Evolutionary conservation across 257 asterid genomes (phyloP).

Genomic region (Penstemon newberryi): DNA sequence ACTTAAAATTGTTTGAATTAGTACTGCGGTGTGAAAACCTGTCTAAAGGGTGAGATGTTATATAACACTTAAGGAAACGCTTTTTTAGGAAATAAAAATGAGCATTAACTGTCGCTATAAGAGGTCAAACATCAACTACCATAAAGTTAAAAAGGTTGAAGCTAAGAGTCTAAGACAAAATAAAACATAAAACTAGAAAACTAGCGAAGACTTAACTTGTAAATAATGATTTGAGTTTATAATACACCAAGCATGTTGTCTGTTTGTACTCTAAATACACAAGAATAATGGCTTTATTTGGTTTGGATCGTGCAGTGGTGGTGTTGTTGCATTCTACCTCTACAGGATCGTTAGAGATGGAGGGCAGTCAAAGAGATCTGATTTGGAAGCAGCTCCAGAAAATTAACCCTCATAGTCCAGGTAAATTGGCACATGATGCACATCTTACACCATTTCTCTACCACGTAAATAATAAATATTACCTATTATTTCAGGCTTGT

Average conservation of each 20-base stretch:
- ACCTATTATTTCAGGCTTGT: not conserved
- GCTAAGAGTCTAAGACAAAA: too few relatives aligned
- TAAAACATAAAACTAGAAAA: too few relatives aligned
- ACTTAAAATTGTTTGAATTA: conserved; percentile 1
- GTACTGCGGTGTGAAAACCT: not conserved
- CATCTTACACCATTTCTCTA: not conserved
- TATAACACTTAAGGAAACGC: not conserved
- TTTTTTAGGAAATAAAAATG: not conserved
- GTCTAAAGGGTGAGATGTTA: not conserved
- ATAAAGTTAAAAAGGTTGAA: too few relatives aligned
- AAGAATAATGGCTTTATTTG: not conserved
- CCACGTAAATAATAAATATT: not conserved
- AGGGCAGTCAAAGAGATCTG: conserved; percentile 48
- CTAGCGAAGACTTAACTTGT: too few relatives aligned
- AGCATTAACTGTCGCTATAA: too few relatives aligned
- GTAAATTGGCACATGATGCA: conserved; percentile 10
- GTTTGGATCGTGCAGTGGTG: conserved; percentile 63
- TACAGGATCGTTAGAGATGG: conserved; percentile 69
- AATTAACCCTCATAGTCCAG: conserved; percentile 29
- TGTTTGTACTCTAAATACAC: too few relatives aligned
- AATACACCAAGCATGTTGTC: too few relatives aligned
- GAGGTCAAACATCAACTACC: too few relatives aligned
- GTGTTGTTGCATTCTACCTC: conserved; percentile 70
- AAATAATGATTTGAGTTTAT: too few relatives aligned
- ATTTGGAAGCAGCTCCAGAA: conserved; percentile 40